Conservation (phyloP, 2,329 filamentous ascomycete genomes). For the Nemania diffusa region DNA sequence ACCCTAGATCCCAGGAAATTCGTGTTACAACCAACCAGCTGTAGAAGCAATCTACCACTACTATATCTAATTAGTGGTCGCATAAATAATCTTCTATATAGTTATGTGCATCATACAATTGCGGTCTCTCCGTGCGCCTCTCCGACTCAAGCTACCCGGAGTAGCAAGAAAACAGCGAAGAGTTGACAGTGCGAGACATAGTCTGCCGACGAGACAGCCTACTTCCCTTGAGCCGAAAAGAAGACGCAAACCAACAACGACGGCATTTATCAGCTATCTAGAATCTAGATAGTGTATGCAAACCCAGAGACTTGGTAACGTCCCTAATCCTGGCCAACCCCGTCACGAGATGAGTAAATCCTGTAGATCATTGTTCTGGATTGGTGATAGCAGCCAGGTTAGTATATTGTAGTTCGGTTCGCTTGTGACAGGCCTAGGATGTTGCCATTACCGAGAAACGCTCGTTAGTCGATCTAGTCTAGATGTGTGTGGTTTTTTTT, state of each 20-base stretch:
- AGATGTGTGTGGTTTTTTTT: not conserved
- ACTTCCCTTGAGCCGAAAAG: not conserved
- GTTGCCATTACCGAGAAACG: constrained; percentile 2
- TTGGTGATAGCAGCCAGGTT: not conserved
- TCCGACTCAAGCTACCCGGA: not conserved
- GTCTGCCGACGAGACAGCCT: not conserved
- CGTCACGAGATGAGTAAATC: constrained; percentile 18
- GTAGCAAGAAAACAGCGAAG: not conserved
- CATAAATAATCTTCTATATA: not conserved
- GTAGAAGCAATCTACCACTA: not conserved
- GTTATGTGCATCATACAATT: not conserved
- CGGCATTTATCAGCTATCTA: not conserved
- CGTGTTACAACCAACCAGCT: not conserved
- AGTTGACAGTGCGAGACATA: not conserved
- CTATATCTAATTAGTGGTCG: not conserved
- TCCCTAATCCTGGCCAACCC: not conserved
- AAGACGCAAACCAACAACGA: not conserved
- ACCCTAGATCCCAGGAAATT: not conserved
- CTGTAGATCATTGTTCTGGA: constrained; percentile 11
- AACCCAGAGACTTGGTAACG: constrained; percentile 22
- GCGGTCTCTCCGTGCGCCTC: not conserved
- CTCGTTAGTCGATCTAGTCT: not conserved
- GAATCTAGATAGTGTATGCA: not conserved
- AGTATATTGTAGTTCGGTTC: not conserved
- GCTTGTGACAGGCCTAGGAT: not conserved